Conservation (phyloP, 371 early-diverging fungal species). For the Mortierella sp. region DNA sequence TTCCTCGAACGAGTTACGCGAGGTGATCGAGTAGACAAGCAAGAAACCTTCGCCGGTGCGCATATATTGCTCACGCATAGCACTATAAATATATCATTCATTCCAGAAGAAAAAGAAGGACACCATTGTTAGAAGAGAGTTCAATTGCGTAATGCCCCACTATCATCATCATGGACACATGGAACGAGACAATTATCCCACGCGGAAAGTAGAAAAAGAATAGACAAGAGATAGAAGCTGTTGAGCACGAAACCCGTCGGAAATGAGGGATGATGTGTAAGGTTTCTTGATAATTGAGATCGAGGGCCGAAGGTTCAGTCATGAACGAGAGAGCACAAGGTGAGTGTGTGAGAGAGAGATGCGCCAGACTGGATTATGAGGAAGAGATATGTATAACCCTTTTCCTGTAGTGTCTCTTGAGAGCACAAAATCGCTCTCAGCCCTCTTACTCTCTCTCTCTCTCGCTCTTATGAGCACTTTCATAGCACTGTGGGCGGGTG, state of each 20-base stretch:
- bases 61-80: conserved; percentile 60
- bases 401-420: not conserved
- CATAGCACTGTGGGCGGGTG: not conserved
- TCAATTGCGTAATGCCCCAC: not conserved
- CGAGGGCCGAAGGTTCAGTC: not conserved
- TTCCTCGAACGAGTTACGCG: conserved; percentile 85
- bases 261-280: not conserved
- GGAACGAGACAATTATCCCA: not conserved
- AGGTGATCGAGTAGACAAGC: conserved; percentile 84
- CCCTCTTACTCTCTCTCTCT: not conserved
- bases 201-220: not conserved
- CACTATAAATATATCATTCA: conserved; percentile 69
- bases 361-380: not conserved
- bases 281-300: conserved; percentile 1
- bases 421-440: conserved; percentile 10
- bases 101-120: not conserved
- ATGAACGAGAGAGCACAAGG: not conserved
- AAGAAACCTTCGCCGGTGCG: conserved; percentile 93
- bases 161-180: not conserved
- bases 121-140: not conserved
- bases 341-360: not conserved
- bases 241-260: conserved; percentile 85
- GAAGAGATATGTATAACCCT: not conserved
- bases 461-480: not conserved
- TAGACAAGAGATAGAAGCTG: conserved; percentile 40